Evolutionary conservation across 2,329 filamentous ascomycete species (phyloP).

Genomic region (Pseudogymnoascus sp.): DNA sequence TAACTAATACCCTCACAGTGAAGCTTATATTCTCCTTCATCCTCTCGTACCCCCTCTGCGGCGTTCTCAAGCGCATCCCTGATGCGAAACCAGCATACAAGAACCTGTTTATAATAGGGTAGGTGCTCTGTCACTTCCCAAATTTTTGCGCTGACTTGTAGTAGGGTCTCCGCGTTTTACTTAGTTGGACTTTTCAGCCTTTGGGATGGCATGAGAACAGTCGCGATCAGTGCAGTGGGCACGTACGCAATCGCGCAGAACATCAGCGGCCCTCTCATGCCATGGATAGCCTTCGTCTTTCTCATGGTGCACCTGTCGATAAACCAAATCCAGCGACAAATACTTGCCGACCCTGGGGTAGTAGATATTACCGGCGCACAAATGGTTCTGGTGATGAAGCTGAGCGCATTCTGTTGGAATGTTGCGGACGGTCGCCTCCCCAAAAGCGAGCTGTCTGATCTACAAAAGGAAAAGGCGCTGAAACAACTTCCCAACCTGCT

Average conservation of each 20-base stretch:
- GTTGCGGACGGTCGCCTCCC: constrained; percentile 83
- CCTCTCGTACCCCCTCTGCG: constrained; percentile 85
- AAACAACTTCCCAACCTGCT: constrained; percentile 63
- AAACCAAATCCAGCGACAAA: constrained; percentile 78
- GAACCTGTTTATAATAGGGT: constrained; percentile 80
- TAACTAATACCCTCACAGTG: constrained; percentile 45
- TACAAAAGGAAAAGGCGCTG: constrained; percentile 76
- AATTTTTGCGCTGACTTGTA: constrained; percentile 4
- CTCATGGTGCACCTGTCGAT: constrained; percentile 93
- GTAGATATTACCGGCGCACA: constrained; percentile 92
- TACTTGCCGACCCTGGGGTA: constrained; percentile 51
- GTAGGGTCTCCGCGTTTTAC: constrained; percentile 75
- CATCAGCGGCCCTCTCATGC: constrained; percentile 86
- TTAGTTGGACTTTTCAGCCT: constrained; percentile 88
- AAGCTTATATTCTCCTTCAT: constrained; percentile 90
- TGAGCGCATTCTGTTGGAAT: constrained; percentile 96
- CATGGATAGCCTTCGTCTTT: constrained; percentile 91
- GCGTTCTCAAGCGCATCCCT: constrained; percentile 78
- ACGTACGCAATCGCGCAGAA: constrained; percentile 78
- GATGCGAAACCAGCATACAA: constrained; percentile 76
- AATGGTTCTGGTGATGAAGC: constrained; percentile 98
- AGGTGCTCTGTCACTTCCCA: constrained; percentile 24
- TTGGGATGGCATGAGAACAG: constrained; percentile 73
- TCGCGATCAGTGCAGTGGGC: constrained; percentile 69
- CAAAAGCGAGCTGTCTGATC: constrained; percentile 70